phyloP scores from a whole-genome alignment of 2,329 filamentous ascomycete species.

The Fusarium ambrosium region DNA sequence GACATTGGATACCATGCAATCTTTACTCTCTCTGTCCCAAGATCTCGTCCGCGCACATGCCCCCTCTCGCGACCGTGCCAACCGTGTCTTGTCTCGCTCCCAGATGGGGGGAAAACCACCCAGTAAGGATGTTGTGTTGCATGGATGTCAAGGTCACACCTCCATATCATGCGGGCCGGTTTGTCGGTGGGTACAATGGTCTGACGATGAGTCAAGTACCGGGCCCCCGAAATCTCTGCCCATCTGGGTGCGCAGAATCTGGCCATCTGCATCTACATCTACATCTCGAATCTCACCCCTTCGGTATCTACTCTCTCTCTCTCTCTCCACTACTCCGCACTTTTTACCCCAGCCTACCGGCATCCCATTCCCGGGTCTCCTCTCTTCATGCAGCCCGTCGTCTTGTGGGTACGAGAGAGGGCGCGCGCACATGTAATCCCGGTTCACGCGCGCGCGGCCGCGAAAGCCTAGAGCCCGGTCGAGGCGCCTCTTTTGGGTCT shows the following conservation, averaged over 20 bases:
- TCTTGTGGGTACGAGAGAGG: conserved; percentile 2
- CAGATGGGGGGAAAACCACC: not conserved
- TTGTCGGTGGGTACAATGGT: conserved; percentile 8
- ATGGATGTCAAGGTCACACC: not conserved
- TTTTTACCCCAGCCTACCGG: conserved; percentile 21
- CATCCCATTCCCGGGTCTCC: conserved; percentile 9
- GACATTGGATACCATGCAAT: not conserved
- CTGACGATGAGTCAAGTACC: conserved; percentile 39
- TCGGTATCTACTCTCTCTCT: conserved; percentile 29
- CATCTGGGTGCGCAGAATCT: conserved; percentile 24
- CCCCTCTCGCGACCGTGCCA: not conserved
- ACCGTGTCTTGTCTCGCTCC: not conserved
- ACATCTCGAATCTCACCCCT: conserved; percentile 25
- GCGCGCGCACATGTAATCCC: conserved; percentile 12
- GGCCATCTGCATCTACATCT: conserved; percentile 19
- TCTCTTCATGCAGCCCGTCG: conserved; percentile 1
- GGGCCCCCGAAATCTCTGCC: conserved; percentile 10
- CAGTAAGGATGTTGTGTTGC: not conserved
- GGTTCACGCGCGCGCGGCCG: conserved; percentile 9
- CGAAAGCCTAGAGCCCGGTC: not conserved
- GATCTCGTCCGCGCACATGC: not conserved
- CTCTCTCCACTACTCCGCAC: conserved; percentile 43
- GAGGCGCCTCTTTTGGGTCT: conserved; percentile 14
- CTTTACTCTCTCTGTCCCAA: not conserved
- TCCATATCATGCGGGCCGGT: conserved; percentile 25